These are phyloP conservation scores for Podospora pseudopauciseta DNA, from an alignment of 495 filamentous ascomycete genomes.

Conservation along the genomic window DNA sequence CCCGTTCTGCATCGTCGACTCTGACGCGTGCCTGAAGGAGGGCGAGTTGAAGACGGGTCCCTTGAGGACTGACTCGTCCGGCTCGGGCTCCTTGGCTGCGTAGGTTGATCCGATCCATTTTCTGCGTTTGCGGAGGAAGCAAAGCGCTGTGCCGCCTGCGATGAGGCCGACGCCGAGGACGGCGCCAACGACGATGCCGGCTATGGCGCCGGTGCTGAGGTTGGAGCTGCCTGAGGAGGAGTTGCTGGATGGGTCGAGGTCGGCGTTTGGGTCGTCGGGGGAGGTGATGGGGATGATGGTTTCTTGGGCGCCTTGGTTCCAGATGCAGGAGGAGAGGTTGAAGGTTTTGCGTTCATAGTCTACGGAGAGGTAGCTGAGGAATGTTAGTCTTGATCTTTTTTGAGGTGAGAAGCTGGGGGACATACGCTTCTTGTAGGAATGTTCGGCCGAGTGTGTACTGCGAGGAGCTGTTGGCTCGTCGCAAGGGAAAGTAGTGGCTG, in stretches of 20 bases:
- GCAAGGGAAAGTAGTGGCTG: slow-evolving; percentile 52
- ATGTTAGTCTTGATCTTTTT: background rate
- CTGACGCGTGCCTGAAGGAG: slow-evolving; percentile 5
- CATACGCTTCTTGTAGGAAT: slow-evolving; percentile 55
- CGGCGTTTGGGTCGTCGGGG: slow-evolving; percentile 7
- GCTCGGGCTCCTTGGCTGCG: slow-evolving; percentile 14
- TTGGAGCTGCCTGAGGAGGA: background rate
- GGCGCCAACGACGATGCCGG: slow-evolving; percentile 36
- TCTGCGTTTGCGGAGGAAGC: slow-evolving; percentile 28
- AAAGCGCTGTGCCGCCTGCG: slow-evolving; percentile 18
- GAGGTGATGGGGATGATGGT: slow-evolving; percentile 36
- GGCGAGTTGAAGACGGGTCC: slow-evolving; percentile 26
- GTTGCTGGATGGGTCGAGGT: slow-evolving; percentile 7
- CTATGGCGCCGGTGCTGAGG: slow-evolving; percentile 34
- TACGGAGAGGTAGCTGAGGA: slow-evolving; percentile 40
- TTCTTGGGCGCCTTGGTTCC: slow-evolving; percentile 31
- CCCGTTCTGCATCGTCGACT: slow-evolving; percentile 16
- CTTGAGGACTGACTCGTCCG: slow-evolving; percentile 23
- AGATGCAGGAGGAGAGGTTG: slow-evolving; percentile 43
- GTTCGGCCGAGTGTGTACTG: slow-evolving; percentile 56
- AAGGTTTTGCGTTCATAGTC: slow-evolving; percentile 48
- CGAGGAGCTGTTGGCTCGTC: slow-evolving; percentile 43
- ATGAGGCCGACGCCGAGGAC: slow-evolving; percentile 24
- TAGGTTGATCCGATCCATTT: slow-evolving; percentile 22
- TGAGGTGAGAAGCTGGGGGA: background rate